Evolutionary conservation across 176 grass and related monocot species (phyloP), one percentile per base, ranked within the genome.

Genomic region (Calamus simplicifolius): DNA sequence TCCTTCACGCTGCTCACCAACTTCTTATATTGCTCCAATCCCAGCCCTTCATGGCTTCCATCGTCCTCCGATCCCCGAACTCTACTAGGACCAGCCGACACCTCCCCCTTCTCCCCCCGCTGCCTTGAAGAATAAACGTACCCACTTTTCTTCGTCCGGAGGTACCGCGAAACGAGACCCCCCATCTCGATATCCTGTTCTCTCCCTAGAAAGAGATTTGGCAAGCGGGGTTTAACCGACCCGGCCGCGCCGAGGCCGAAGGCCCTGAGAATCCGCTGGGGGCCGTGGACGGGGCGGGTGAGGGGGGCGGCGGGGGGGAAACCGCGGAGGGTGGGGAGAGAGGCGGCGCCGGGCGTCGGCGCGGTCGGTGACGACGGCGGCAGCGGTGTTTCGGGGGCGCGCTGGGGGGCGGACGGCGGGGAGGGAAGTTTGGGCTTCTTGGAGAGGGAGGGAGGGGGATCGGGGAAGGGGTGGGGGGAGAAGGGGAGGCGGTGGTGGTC

Each of bases 21-120:
- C 64, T 71, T 62, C 29, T 69, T 31, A 26, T 71, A 90, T 21
- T 85, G 60, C 29, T 73, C 64, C 67, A 90, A 62, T 4, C 78
- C 72, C 48, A 82, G 73, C 7, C 60, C 60, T 19, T 30, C 10
- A 38, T 27, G 14, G 13, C 14, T 38, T 58, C 48, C 50, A 54
- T 66, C 63, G 15, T 66, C 63, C 25, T 53, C 63, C 0, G 25
- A 17, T 43, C 35, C 35, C 10, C 12, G 35, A 43, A 43, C 7
- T 8, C 35, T 43, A 43, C 8, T 10, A 43, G 7, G 35, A 29
- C 21, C 50, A 55, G 23, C 17, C 6, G 65, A 68, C 18, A 29
- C n/a, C 3, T 48, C 51, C 51, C 25, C 52, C 52, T 52, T 68
- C 52, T 55, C 54, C 10, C 27, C 50, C 8, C 12, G 27, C 28